These are phyloP conservation scores for Yamadazyma oceani DNA, from an alignment of 1,139 yeast genomes.

Conservation along the genomic window DNA sequence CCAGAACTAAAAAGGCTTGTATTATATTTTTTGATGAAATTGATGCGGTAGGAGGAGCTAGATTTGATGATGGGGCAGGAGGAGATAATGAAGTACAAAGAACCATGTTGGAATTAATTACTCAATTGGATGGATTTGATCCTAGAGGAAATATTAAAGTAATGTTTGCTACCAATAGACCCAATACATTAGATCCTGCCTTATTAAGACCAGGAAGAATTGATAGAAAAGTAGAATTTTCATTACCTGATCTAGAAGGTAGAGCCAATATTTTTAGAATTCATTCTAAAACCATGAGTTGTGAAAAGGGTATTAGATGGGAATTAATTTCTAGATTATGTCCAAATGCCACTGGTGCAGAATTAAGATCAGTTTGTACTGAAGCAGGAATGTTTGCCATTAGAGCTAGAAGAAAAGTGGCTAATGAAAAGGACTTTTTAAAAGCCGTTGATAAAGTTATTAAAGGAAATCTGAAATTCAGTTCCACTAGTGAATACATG, in stretches of 20 bases:
- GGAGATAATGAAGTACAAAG: constrained; percentile 99
- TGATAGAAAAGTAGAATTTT: constrained; percentile 96
- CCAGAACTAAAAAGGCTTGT: constrained; percentile 95
- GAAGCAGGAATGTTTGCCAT: constrained; percentile 99
- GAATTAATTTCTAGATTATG: constrained; percentile 94
- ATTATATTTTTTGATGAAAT: constrained; percentile 95
- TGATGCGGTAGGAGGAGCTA: constrained; percentile 98
- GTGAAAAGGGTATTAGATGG: constrained; percentile 97
- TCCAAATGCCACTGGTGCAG: constrained; percentile 99
- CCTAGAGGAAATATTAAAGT: constrained; percentile 98
- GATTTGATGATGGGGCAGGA: constrained; percentile 99
- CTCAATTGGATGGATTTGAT: constrained; percentile 96
- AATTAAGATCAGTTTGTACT: constrained; percentile 91
- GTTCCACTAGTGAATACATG: constrained; percentile 97
- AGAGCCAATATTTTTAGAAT: constrained; percentile 96
- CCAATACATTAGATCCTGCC: constrained; percentile 97
- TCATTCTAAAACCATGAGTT: constrained; percentile 96
- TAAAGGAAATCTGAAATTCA: constrained; percentile 96
- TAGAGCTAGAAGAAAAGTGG: constrained; percentile 96
- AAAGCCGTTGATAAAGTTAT: constrained; percentile 98
- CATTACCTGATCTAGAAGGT: constrained; percentile 95
- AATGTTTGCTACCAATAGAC: constrained; percentile 98
- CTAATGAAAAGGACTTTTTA: constrained; percentile 94
- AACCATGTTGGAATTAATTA: constrained; percentile 96
- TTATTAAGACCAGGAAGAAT: constrained; percentile 96